A percentile compares a stretch with the other conserved stretches of the same genome.
Evolutionary conservation across 148 eudicot genomes (phyloP).

Genomic region (Diospyros lotus): DNA sequence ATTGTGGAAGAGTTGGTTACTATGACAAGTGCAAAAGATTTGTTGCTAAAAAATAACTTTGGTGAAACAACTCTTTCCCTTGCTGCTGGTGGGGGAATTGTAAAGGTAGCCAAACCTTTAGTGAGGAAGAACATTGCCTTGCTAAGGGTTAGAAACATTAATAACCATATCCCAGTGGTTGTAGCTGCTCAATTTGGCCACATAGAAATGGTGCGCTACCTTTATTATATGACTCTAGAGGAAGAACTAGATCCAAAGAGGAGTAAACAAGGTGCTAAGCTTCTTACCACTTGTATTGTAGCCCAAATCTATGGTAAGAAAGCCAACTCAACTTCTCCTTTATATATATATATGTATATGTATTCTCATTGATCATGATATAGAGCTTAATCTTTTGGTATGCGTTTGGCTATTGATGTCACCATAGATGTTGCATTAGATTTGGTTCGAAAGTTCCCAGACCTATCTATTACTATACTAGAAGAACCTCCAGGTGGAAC

Average conservation of each 20-base stretch:
- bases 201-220: conserved; percentile 5
- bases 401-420: too few relatives aligned
- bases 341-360: background rate
- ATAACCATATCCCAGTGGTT: background rate
- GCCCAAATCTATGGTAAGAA: conserved; percentile 16
- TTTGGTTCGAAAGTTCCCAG: too few relatives aligned
- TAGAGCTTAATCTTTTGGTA: too few relatives aligned
- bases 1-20: conserved; percentile 11
- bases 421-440: too few relatives aligned
- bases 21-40: background rate
- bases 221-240: conserved; percentile 3
- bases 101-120: conserved; percentile 7
- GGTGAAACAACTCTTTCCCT: conserved; percentile 13
- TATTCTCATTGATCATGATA: too few relatives aligned
- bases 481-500: background rate
- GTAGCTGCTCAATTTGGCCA: conserved; percentile 17
- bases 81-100: conserved; percentile 12
- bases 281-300: background rate
- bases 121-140: conserved; percentile 7
- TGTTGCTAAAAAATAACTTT: background rate
- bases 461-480: background rate
- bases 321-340: background rate
- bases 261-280: conserved; percentile 9
- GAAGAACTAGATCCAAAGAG: conserved; percentile 8
- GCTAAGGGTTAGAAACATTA: background rate